These are phyloP conservation scores for Beta vulgaris DNA, from an alignment of 148 eudicot genomes.

Conservation along the genomic window DNA sequence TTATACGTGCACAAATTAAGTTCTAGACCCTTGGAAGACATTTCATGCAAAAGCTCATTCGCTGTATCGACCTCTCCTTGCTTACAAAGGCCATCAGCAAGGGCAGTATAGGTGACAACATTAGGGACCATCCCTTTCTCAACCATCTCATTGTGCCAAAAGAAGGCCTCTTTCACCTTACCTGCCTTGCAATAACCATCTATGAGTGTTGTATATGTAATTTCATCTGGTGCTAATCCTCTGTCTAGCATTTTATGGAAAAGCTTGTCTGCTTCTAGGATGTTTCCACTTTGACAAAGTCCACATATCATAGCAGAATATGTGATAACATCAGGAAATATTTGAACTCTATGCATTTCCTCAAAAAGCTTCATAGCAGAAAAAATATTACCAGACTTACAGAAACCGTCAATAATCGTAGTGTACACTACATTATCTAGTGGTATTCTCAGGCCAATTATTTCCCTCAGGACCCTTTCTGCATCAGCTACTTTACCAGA, in stretches of 20 bases:
- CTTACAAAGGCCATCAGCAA: conserved; percentile 89
- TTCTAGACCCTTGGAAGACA: conserved; percentile 68
- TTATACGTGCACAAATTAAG: conserved; percentile 77
- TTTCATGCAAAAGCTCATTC: conserved; percentile 78
- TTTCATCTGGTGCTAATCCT: conserved; percentile 64
- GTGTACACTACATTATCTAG: conserved; percentile 80
- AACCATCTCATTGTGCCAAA: conserved; percentile 81
- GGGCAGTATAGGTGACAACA: conserved; percentile 82
- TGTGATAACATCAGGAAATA: conserved; percentile 59
- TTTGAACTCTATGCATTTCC: conserved; percentile 57
- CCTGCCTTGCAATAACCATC: conserved; percentile 94
- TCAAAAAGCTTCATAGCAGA: conserved; percentile 52
- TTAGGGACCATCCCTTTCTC: conserved; percentile 59
- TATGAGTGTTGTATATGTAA: conserved; percentile 73
- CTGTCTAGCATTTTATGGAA: conserved; percentile 60
- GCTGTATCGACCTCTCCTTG: conserved; percentile 77
- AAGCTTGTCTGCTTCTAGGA: conserved; percentile 57
- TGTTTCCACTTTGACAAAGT: conserved; percentile 58
- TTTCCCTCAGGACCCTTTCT: conserved; percentile 62
- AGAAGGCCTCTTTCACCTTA: conserved; percentile 60
- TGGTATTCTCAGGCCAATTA: conserved; percentile 48
- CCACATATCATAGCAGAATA: conserved; percentile 67
- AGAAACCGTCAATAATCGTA: conserved; percentile 71
- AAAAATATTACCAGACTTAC: conserved; percentile 56
- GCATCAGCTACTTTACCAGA: conserved; percentile 63